Base-by-base conservation (phyloP, 192 early-diverging fungal genomes). In the Gaertneriomyces sp. region DNA sequence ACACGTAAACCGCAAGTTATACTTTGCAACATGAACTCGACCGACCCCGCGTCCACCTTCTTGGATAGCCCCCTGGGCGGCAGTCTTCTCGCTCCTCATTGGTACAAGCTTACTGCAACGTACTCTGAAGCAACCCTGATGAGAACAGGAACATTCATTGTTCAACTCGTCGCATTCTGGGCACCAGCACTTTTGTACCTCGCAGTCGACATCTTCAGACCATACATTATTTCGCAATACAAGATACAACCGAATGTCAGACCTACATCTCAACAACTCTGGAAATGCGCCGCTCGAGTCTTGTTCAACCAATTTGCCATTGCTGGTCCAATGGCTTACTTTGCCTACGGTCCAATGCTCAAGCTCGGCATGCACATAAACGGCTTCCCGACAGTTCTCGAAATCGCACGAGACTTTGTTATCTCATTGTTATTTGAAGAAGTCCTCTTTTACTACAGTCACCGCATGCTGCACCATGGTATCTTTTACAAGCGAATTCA, bases 401-500 rank as follows among this genome's bases (percentile, higher is more conserved):
- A 65, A 58, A 10, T 45, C 42, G 20, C 17, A 17, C 10, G 38
- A 57, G 49, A 79, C 86, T 42, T 77, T 80, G 16, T 72, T 12
- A 43, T 90, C 62, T 96, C 91, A 70, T 85, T 98, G 54, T 60
- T 95, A 38, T 75, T 89, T 55, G 93, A 95, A 73, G 95, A 98
- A 66, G 81, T 87, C n/a, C 92, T 85, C 74, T 93, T 95, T 68
- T 94, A 95, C 87, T 92, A 84, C 81, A 77, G 86, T 19, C 95
- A 98, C 79, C 88, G 93, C 41, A 76, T 84, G 51, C 81, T 98
- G 56, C 95, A 98, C 82, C 90, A 87, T 70, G 88, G 89, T 4
- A 81, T 85, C 42, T 75, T 95, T 63, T 98, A 98, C 79, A 91
- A 91, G 65, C 73, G 81, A 61, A 89, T 98, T 61, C 95, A 98